Percentiles rank a stretch among this genome's conserved stretches.
These are phyloP conservation scores for Knoxdaviesia capensis DNA, from an alignment of 2,329 filamentous ascomycete genomes.

Conservation along the genomic window DNA sequence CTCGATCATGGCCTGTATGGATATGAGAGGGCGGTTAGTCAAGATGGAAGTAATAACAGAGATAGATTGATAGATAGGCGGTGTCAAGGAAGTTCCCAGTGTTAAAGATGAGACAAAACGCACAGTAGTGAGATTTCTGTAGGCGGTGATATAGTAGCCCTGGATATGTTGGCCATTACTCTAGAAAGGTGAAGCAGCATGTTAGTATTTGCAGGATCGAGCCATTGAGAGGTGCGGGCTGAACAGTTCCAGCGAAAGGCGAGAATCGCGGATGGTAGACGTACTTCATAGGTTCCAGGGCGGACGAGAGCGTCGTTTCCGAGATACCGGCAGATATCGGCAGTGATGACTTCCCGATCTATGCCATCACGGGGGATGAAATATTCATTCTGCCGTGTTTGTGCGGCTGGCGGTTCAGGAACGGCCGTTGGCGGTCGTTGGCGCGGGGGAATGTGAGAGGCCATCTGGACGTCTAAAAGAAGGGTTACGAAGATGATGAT, in stretches of 20 bases:
- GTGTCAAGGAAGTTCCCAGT: neutral
- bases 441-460: neutral
- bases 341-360: constrained; percentile 50
- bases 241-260: neutral
- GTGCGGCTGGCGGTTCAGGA: constrained; percentile 1
- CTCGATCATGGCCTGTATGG: constrained; percentile 38
- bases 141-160: constrained; percentile 62
- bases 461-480: too few species aligned
- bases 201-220: neutral
- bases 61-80: neutral
- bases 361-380: constrained; percentile 5
- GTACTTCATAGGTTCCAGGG: constrained; percentile 54
- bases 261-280: too few species aligned
- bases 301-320: constrained; percentile 66
- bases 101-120: constrained; percentile 19
- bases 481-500: too few species aligned
- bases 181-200: constrained; percentile 1
- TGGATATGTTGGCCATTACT: constrained; percentile 38
- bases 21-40: constrained; percentile 5
- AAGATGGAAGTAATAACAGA: neutral
- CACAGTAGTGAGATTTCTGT: constrained; percentile 61
- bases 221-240: constrained; percentile 1
- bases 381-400: constrained; percentile 4
- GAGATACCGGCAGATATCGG: constrained; percentile 68
- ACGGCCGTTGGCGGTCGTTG: constrained; percentile 1